Conservation (phyloP, 768 basidiomycete genomes). For the Leccinum boreale region DNA sequence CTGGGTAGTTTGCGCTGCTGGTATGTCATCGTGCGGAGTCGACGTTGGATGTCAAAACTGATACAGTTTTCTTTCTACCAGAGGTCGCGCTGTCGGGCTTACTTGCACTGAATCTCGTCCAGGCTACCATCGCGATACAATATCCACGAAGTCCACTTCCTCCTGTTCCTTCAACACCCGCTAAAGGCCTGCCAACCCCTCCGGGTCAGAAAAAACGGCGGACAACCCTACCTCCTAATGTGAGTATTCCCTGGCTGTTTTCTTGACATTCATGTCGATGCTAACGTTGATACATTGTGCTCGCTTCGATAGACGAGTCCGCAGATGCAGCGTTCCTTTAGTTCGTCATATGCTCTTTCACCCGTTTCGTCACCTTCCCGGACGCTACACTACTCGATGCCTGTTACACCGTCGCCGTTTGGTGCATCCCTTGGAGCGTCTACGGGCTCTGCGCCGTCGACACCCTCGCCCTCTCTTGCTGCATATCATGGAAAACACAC, state of each 20-base stretch:
- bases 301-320: slow-evolving; percentile 20
- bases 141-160: slow-evolving; percentile 34
- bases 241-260: slow-evolving; percentile 6
- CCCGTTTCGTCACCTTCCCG: slow-evolving; percentile 32
- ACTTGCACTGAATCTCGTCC: slow-evolving; percentile 34
- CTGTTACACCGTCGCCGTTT: slow-evolving; percentile 39
- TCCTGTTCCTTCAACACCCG: slow-evolving; percentile 22
- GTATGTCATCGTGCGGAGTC: slow-evolving; percentile 17
- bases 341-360: slow-evolving; percentile 29
- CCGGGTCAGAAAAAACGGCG: slow-evolving; percentile 28
- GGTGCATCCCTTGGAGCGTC: slow-evolving; percentile 33
- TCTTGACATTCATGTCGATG: not conserved
- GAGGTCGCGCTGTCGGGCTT: slow-evolving; percentile 31
- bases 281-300: not conserved
- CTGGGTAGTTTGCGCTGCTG: slow-evolving; percentile 29
- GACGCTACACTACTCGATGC: slow-evolving; percentile 32
- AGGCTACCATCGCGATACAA: slow-evolving; percentile 34
- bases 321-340: slow-evolving; percentile 27
- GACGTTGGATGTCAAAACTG: not conserved
- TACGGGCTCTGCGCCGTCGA: slow-evolving; percentile 28
- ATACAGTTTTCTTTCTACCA: slow-evolving; percentile 7
- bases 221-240: slow-evolving; percentile 20
- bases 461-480: slow-evolving; percentile 38
- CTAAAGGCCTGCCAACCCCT: slow-evolving; percentile 21
- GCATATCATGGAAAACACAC: slow-evolving; percentile 39